A percentile compares a stretch with the other conserved stretches of the same genome.
Conservation (phyloP, 371 early-diverging fungal genomes). For the Mortierella sp. region DNA sequence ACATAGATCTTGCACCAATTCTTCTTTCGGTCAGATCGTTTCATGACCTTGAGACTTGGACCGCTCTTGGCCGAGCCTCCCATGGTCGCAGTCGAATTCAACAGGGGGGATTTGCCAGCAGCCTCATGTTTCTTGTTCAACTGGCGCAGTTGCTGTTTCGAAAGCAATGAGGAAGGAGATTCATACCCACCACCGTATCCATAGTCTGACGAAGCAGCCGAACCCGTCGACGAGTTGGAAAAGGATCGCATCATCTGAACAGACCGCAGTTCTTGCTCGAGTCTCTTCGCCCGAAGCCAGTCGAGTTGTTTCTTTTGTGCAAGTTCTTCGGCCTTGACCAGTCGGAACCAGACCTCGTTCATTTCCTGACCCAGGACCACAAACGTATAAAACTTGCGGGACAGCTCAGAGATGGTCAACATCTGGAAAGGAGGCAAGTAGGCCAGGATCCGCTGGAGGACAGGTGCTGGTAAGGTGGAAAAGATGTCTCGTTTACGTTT, state of each 20-base stretch:
- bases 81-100: not conserved
- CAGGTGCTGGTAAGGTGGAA: constrained; percentile 21
- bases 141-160: constrained; percentile 44
- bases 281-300: constrained; percentile 36
- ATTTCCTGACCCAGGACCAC: constrained; percentile 46
- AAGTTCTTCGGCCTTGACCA: constrained; percentile 42
- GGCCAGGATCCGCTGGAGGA: constrained; percentile 38
- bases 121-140: constrained; percentile 43
- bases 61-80: not conserved
- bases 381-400: constrained; percentile 48
- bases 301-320: constrained; percentile 40
- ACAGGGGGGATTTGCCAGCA: constrained; percentile 11
- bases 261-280: constrained; percentile 42
- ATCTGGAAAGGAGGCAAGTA: constrained; percentile 46
- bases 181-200: constrained; percentile 14
- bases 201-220: constrained; percentile 20
- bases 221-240: constrained; percentile 37
- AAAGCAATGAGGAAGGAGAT: constrained; percentile 14
- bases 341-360: constrained; percentile 54
- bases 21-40: constrained; percentile 40
- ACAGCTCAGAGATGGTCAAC: constrained; percentile 48
- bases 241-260: constrained; percentile 48
- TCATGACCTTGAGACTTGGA: constrained; percentile 43
- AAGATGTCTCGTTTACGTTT: constrained; percentile 26
- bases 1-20: constrained; percentile 53